A percentile compares a stretch with the other conserved stretches of the same genome.
Evolutionary conservation across 108 stramenopile genomes (phyloP).

Genomic region (Cylindrotheca fusiformis): DNA sequence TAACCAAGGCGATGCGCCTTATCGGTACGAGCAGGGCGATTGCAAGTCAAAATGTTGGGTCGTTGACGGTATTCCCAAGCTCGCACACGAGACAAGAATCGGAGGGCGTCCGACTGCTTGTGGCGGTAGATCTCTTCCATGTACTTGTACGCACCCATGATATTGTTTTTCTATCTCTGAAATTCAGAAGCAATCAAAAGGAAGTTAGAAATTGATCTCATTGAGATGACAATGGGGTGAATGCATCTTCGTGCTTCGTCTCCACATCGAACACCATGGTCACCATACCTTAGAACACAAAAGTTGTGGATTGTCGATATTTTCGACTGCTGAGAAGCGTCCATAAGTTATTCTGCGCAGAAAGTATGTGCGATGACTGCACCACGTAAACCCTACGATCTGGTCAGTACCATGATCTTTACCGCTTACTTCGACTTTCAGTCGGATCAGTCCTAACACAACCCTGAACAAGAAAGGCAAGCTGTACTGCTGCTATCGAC

Average conservation of each 20-base stretch:
- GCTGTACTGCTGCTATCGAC: no score
- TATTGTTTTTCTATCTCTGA: slow-evolving; percentile 17
- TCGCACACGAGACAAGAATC: slow-evolving; percentile 99
- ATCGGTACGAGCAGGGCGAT: slow-evolving; percentile 97
- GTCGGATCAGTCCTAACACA: slow-evolving; percentile 14
- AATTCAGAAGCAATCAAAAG: background rate
- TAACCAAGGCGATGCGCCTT: slow-evolving; percentile 99
- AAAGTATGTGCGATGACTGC: background rate
- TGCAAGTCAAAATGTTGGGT: slow-evolving; percentile 87
- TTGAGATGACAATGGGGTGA: background rate
- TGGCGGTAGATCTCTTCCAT: slow-evolving; percentile 99
- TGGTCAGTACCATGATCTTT: no score
- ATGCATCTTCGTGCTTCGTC: no score
- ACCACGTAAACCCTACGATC: no score
- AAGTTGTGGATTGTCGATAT: slow-evolving; percentile 4
- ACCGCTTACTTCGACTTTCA: no score
- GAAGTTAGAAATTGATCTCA: background rate
- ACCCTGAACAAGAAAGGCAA: no score
- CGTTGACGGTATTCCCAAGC: slow-evolving; percentile 99
- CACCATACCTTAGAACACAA: slow-evolving; percentile 3
- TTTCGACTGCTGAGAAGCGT: background rate
- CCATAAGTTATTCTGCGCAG: background rate
- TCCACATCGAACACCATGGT: background rate
- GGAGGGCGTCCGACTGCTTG: slow-evolving; percentile 99
- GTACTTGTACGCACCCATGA: slow-evolving; percentile 99